phyloP scores from a whole-genome alignment of 2,329 filamentous ascomycete genomes.

The Tolypocladium pustulatum region DNA sequence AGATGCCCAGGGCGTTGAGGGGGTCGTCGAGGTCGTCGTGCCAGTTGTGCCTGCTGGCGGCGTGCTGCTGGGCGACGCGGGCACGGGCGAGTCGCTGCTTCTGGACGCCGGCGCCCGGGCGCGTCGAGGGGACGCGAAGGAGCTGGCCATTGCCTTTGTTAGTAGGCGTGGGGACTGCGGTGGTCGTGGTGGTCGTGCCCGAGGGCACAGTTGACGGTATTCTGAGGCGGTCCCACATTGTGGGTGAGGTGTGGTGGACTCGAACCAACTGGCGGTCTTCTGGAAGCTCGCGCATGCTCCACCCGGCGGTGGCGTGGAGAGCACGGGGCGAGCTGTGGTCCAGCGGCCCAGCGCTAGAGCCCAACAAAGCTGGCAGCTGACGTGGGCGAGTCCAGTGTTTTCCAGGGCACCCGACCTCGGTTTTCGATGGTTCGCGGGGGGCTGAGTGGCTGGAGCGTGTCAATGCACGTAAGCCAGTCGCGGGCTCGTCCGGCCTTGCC shows the following conservation, averaged over 20 bases:
- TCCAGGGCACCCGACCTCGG: too few relatives aligned
- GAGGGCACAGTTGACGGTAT: neutral
- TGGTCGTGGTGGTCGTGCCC: neutral
- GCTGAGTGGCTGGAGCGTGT: neutral
- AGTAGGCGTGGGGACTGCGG: neutral
- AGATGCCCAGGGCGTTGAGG: constrained; percentile 15
- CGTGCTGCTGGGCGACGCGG: neutral
- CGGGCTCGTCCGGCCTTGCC: too few relatives aligned
- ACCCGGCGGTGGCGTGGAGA: neutral
- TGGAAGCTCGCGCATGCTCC: neutral
- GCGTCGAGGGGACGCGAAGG: neutral
- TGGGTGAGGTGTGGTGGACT: neutral
- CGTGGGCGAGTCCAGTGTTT: neutral
- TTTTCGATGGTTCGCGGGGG: neutral
- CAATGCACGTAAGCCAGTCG: too few relatives aligned
- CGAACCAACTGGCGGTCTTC: neutral
- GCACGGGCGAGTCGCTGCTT: neutral
- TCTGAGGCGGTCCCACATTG: constrained; percentile 8
- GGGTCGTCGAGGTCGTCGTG: constrained; percentile 12
- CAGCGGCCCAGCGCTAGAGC: too few relatives aligned
- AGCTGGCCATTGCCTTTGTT: neutral
- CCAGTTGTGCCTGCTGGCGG: neutral
- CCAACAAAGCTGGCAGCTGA: too few relatives aligned
- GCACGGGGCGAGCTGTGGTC: neutral
- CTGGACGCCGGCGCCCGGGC: neutral